phyloP scores from a whole-genome alignment of 116 monocot species.

The Papilionanthe hybrid region DNA sequence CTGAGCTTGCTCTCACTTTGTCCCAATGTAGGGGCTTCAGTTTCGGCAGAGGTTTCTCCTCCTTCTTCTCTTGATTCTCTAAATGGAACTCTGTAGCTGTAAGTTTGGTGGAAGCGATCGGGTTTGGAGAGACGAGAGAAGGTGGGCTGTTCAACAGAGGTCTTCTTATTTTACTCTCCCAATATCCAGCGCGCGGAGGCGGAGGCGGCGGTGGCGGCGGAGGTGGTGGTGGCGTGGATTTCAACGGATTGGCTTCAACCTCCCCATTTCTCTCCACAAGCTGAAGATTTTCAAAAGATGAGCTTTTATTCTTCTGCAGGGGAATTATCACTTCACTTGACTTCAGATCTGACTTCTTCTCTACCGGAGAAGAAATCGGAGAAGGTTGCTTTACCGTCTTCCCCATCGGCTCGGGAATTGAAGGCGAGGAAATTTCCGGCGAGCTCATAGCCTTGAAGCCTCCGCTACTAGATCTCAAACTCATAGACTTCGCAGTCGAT shows the following conservation, averaged over 20 bases:
- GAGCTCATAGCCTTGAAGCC: not conserved
- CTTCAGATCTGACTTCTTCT: not conserved
- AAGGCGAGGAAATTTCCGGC: not conserved
- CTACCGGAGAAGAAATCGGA: not conserved
- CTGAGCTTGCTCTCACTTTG: slow-evolving; percentile 29
- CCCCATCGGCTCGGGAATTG: slow-evolving; percentile 12
- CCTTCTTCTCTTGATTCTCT: slow-evolving; percentile 18
- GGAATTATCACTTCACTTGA: not conserved
- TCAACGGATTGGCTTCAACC: not conserved
- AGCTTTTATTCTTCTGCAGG: not conserved
- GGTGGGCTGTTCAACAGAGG: not conserved
- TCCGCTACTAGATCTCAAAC: not conserved
- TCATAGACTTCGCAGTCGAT: not conserved
- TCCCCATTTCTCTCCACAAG: not conserved
- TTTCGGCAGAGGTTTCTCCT: slow-evolving; percentile 22
- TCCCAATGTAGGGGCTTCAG: slow-evolving; percentile 39
- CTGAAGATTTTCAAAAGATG: not conserved
- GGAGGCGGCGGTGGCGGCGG: slow-evolving; percentile 26
- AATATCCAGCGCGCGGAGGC: slow-evolving; percentile 11
- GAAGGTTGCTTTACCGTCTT: slow-evolving; percentile 15
- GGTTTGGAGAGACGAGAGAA: not conserved
- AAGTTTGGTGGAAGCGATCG: not conserved
- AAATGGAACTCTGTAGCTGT: not conserved
- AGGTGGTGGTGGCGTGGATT: slow-evolving; percentile 10
- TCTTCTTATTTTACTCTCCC: slow-evolving; percentile 19